Evolutionary conservation across 345 rosid species (phyloP).

Genomic region (Linum trigynum): DNA sequence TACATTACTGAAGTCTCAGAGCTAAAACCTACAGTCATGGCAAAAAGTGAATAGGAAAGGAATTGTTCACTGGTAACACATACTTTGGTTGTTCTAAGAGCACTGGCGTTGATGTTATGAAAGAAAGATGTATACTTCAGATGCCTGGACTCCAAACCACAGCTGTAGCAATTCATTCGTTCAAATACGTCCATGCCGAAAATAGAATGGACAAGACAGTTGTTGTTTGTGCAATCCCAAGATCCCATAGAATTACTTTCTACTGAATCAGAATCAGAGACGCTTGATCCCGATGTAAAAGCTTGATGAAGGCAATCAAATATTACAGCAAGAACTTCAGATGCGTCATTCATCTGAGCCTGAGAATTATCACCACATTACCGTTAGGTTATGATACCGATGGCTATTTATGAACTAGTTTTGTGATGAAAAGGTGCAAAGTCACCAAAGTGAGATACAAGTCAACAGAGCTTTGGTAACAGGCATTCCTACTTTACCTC

Average conservation of each 20-base stretch:
- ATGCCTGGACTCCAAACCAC: slow-evolving; percentile 81
- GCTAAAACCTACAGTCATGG: background rate
- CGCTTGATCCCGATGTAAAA: slow-evolving; percentile 44
- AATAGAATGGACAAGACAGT: slow-evolving; percentile 75
- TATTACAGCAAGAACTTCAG: slow-evolving; percentile 83
- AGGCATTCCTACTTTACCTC: slow-evolving; percentile 45
- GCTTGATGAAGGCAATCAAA: slow-evolving; percentile 90
- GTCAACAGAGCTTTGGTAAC: slow-evolving; percentile 3
- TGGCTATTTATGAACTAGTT: background rate
- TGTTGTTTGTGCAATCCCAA: slow-evolving; percentile 67
- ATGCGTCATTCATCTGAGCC: slow-evolving; percentile 99
- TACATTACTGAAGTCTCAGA: background rate
- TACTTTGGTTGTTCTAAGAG: slow-evolving; percentile 87
- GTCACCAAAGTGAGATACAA: background rate
- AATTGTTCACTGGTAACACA: slow-evolving; percentile 2
- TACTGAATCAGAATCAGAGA: slow-evolving; percentile 53
- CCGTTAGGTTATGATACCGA: slow-evolving; percentile 4
- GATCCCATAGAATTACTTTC: slow-evolving; percentile 53
- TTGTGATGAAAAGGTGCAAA: slow-evolving; percentile 2
- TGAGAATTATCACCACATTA: slow-evolving; percentile 30
- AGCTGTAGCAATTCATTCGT: slow-evolving; percentile 65
- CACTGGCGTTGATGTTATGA: slow-evolving; percentile 87
- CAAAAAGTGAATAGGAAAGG: background rate
- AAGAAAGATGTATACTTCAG: slow-evolving; percentile 84
- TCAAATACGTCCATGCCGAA: slow-evolving; percentile 90